Conservation (phyloP, 768 basidiomycete species). For the Dacryopinax spathularia region DNA sequence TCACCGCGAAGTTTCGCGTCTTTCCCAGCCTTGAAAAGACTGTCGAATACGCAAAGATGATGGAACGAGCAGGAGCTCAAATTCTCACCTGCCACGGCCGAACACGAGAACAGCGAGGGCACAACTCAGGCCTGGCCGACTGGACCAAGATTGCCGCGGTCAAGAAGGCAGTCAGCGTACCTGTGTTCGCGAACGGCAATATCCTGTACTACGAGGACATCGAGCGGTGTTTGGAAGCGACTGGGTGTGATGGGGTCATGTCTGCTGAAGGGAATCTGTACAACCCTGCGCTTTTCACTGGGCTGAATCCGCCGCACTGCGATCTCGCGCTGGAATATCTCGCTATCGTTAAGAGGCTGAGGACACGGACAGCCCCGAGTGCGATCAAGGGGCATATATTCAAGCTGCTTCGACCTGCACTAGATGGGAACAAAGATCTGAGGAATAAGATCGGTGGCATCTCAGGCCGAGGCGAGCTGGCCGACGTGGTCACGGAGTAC, state of each 20-base stretch:
- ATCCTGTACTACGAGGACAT: constrained; percentile 80
- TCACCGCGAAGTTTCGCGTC: constrained; percentile 91
- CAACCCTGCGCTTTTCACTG: constrained; percentile 62
- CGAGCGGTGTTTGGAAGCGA: constrained; percentile 57
- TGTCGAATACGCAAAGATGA: constrained; percentile 88
- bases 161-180: constrained; percentile 75
- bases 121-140: constrained; percentile 69
- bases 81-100: constrained; percentile 90
- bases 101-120: constrained; percentile 80
- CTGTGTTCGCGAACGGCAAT: constrained; percentile 96
- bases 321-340: constrained; percentile 77
- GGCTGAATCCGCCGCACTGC: constrained; percentile 39
- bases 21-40: constrained; percentile 78
- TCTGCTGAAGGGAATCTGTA: constrained; percentile 89
- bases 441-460: constrained; percentile 54
- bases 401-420: constrained; percentile 72
- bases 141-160: constrained; percentile 85
- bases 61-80: constrained; percentile 88
- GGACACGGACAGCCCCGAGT: constrained; percentile 54
- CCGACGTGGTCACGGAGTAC: constrained; percentile 32
- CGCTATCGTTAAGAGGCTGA: constrained; percentile 52
- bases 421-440: constrained; percentile 52
- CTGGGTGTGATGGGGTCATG: constrained; percentile 88
- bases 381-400: constrained; percentile 89
- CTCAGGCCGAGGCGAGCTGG: constrained; percentile 15